A percentile compares a stretch with the other conserved stretches of the same genome.
phyloP scores from a whole-genome alignment of 768 basidiomycete genomes.

The Omphalotus guepiniiformis region DNA sequence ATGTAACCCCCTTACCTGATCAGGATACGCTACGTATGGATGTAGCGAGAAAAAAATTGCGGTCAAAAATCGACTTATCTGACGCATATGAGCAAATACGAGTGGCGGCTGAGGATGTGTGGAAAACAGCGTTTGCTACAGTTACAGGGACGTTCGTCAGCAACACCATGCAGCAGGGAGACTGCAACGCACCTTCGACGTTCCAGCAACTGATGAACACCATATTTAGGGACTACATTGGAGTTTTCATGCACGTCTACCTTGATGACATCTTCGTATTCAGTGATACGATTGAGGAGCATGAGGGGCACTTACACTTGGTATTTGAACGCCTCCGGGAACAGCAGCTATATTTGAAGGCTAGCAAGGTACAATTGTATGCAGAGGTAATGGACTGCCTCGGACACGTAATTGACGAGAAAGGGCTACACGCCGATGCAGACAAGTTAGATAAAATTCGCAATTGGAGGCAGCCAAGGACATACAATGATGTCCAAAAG shows the following conservation, averaged over 20 bases:
- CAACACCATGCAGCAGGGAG: constrained; percentile 29
- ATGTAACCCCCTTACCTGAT: constrained; percentile 11
- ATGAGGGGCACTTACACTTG: constrained; percentile 19
- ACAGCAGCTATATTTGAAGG: constrained; percentile 19
- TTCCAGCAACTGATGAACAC: constrained; percentile 30
- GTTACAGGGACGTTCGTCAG: constrained; percentile 27
- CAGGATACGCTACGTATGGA: constrained; percentile 18
- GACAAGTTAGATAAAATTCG: constrained; percentile 24
- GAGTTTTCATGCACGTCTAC: constrained; percentile 1
- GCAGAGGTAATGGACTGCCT: constrained; percentile 21
- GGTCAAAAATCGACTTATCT: constrained; percentile 27
- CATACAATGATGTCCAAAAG: constrained; percentile 20
- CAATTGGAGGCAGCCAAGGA: constrained; percentile 20
- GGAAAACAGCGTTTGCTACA: constrained; percentile 22
- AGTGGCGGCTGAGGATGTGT: constrained; percentile 15
- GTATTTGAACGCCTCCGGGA: constrained; percentile 19
- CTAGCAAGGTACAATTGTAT: constrained; percentile 21
- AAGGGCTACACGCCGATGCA: constrained; percentile 23
- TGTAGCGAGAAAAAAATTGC: constrained; percentile 17
- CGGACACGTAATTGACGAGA: constrained; percentile 27
- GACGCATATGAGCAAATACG: constrained; percentile 31
- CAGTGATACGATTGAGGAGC: constrained; percentile 22
- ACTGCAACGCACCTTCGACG: constrained; percentile 19
- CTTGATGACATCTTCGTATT: constrained; percentile 6
- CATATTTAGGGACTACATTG: constrained; percentile 18